Evolutionary conservation across 257 asterid genomes (phyloP).

Genomic region (Fraxinus excelsior): DNA sequence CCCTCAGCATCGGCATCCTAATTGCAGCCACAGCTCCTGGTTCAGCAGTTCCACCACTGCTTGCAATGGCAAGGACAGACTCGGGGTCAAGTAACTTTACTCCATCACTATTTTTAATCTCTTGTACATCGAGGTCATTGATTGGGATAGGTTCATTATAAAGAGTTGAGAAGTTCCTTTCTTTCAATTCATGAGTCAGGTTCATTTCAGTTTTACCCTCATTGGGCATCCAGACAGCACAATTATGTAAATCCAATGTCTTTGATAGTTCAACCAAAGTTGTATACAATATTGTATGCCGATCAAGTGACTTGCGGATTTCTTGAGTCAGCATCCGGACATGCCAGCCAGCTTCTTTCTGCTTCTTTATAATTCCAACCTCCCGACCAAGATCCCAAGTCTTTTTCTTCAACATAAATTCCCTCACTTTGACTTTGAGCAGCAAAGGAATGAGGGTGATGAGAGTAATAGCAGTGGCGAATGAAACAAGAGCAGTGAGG

Average conservation of each 20-base stretch:
- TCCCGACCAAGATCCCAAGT: constrained; percentile 84
- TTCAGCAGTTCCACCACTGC: constrained; percentile 56
- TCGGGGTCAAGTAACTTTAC: constrained; percentile 65
- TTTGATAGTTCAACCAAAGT: constrained; percentile 90
- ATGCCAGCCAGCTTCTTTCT: constrained; percentile 77
- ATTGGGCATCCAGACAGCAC: constrained; percentile 96
- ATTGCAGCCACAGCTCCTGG: constrained; percentile 86
- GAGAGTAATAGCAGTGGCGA: constrained; percentile 86
- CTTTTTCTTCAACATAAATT: constrained; percentile 74
- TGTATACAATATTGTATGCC: constrained; percentile 79
- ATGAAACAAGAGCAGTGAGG: constrained; percentile 83
- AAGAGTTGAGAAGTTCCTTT: constrained; percentile 38
- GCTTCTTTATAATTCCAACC: constrained; percentile 70
- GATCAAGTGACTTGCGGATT: constrained; percentile 89
- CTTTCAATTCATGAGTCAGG: constrained; percentile 65
- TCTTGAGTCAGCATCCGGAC: constrained; percentile 95
- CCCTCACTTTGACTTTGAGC: constrained; percentile 81
- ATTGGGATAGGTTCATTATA: constrained; percentile 41
- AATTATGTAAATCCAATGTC: constrained; percentile 69
- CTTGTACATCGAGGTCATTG: constrained; percentile 63
- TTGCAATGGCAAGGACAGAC: constrained; percentile 72
- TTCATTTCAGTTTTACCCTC: constrained; percentile 65
- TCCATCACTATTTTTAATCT: constrained; percentile 55
- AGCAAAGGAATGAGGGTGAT: constrained; percentile 71
- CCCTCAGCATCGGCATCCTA: constrained; percentile 91